Evolutionary conservation across 352 stramenopile species (phyloP), one percentile per base, ranked within the genome.

Genomic region (Globisporangium megalacanthum): DNA sequence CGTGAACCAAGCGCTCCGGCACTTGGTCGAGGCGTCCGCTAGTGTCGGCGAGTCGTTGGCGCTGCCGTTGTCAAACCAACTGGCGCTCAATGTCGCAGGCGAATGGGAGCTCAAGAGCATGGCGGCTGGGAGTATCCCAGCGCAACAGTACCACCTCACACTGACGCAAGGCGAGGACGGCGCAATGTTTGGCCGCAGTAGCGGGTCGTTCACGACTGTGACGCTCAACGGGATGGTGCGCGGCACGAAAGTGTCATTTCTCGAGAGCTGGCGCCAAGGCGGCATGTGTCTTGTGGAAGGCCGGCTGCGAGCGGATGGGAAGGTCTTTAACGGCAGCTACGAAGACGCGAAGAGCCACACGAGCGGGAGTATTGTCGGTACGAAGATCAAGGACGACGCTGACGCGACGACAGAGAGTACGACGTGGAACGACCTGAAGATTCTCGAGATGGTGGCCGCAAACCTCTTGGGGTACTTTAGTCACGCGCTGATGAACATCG

Each of bases 31-130:
- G 13, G 46, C 67, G 31, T 73, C 66, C 0, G 58, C 10, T 8
- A 29, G 42, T 29, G 35, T 50, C 49, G 49, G 5, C 31, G 61
- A 74, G 58, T 47, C 46, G 45, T 59, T 47, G 20, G 22, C 41
- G 59, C 66, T 19, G 33, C 59, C 54, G 44, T 76, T 58, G 61
- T 39, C 35, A 5, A 65, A 68, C 22, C 67, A 79, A 17, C 63
- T 90, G 45, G 62, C 75, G 8, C 55, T 94, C n/a, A 76, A 80
- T 25, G 75, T 95, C 31, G 81, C 66, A 54, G 86, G 86, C 36
- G 84, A 93, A 52, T 95, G 86, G 86, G 86, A 95, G 64, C 63
- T 95, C 29, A 95, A 92, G 49, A 94, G 83, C 54, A 88, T 93
- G 77, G 86, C 86, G 31, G 75, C 86, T 35, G 86, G 83, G 4